phyloP scores from a whole-genome alignment of 768 basidiomycete species.

The Mycena polygramma region DNA sequence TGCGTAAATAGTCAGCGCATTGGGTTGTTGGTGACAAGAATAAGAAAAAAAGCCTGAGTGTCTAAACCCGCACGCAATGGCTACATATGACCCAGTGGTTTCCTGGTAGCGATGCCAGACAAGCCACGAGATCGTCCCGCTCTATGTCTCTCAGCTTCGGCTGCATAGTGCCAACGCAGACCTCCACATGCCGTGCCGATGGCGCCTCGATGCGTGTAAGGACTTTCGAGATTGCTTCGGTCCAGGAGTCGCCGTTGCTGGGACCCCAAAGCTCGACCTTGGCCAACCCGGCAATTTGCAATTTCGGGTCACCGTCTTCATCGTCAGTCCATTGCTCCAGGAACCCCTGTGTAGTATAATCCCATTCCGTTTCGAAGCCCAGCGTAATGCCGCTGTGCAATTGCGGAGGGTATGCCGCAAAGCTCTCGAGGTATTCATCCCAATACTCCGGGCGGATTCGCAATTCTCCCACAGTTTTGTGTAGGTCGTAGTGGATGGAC shows the following conservation, averaged over 20 bases:
- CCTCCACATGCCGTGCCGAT: neutral
- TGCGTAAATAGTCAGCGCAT: neutral
- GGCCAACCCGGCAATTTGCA: slow-evolving; percentile 6
- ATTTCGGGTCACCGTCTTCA: neutral
- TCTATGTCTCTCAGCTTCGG: neutral
- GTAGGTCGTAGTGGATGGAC: slow-evolving; percentile 7
- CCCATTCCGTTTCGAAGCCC: neutral
- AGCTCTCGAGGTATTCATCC: neutral
- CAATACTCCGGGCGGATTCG: neutral
- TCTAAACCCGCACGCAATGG: neutral
- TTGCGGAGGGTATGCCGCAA: neutral
- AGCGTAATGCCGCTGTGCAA: slow-evolving; percentile 3
- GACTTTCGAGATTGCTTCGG: neutral
- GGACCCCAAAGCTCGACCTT: slow-evolving; percentile 9
- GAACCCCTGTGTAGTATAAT: neutral
- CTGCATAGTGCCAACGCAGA: neutral
- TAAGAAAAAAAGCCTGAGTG: too few species aligned
- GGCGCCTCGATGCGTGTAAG: slow-evolving; percentile 8
- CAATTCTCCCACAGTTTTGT: slow-evolving; percentile 22
- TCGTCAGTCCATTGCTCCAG: neutral
- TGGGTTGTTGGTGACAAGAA: too few species aligned
- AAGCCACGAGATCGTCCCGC: neutral
- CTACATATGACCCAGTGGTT: neutral
- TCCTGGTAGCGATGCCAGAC: neutral
- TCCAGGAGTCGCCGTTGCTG: neutral